phyloP scores from a whole-genome alignment of 1,284 basidiomycete genomes.

The Moniliophthora roreri region DNA sequence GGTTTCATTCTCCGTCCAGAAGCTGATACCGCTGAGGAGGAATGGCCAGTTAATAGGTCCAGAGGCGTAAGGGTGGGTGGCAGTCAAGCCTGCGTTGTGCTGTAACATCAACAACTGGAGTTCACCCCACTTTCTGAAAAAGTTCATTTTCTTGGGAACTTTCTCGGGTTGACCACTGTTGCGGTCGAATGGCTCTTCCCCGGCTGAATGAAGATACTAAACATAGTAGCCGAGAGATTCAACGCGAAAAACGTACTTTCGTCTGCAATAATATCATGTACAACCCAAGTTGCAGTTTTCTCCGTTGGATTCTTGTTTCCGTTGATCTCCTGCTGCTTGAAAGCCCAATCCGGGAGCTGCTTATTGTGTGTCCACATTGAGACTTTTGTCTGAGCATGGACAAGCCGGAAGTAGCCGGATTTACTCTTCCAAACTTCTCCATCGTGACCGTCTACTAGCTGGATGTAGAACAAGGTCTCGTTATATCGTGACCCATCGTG shows the following conservation, averaged over 20 bases:
- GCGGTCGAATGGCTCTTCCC: constrained; percentile 56
- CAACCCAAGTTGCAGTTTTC: constrained; percentile 85
- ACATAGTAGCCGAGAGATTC: too few species aligned
- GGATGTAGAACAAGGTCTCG: constrained; percentile 84
- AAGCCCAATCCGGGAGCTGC: constrained; percentile 93
- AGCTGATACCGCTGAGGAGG: constrained; percentile 92
- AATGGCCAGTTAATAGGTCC: constrained; percentile 98
- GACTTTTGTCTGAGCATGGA: constrained; percentile 90
- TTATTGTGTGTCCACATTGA: constrained; percentile 91
- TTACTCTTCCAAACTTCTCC: constrained; percentile 90
- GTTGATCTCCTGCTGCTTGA: constrained; percentile 96
- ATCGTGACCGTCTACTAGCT: constrained; percentile 70
- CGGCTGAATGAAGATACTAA: too few species aligned
- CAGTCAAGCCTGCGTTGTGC: constrained; percentile 95
- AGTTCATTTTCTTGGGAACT: constrained; percentile 80
- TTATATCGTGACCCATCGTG: constrained; percentile 75
- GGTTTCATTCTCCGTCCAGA: constrained; percentile 89
- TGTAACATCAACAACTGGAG: constrained; percentile 95
- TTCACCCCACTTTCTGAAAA: constrained; percentile 94
- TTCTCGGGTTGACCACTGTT: constrained; percentile 50
- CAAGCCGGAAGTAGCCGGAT: constrained; percentile 85
- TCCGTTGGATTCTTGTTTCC: constrained; percentile 94
- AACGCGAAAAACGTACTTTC: constrained; percentile 51
- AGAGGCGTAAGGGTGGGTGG: constrained; percentile 94
- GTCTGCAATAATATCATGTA: constrained; percentile 78